These are phyloP conservation scores for Myochromella boudieri DNA, from an alignment of 768 basidiomycete genomes.

Conservation along the genomic window DNA sequence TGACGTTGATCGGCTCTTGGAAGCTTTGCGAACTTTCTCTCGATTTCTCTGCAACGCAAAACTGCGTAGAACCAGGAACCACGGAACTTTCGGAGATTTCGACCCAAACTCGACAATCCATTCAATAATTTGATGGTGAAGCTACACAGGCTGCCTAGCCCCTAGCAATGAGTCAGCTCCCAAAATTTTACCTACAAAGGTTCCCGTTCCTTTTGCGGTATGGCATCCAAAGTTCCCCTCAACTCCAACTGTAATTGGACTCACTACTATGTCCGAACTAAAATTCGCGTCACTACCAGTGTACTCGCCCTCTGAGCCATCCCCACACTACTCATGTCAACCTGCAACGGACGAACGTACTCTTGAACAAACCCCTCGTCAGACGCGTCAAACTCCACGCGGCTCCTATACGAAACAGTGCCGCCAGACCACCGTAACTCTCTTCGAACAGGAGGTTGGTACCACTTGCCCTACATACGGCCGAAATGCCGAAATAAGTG, in stretches of 20 bases:
- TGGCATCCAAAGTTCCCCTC: no score
- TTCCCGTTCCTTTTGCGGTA: no score
- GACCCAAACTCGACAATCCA: background rate
- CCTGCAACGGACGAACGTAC: conserved; percentile 51
- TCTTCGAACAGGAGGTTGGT: conserved; percentile 46
- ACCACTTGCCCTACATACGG: conserved; percentile 42
- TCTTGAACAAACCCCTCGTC: conserved; percentile 47
- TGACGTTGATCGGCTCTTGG: background rate
- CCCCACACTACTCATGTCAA: conserved; percentile 58
- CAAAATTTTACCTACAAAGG: no score
- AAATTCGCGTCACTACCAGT: conserved; percentile 33
- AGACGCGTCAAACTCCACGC: conserved; percentile 26
- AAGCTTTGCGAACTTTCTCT: no score
- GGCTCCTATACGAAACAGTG: conserved; percentile 40
- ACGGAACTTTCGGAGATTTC: conserved; percentile 3
- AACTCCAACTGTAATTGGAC: no score
- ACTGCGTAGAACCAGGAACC: conserved; percentile 1
- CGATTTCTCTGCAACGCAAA: no score
- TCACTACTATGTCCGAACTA: conserved; percentile 6
- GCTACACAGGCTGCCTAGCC: conserved; percentile 1
- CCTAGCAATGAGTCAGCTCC: conserved; percentile 6
- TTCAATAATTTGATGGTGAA: background rate
- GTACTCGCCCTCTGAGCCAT: conserved; percentile 54
- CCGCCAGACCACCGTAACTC: conserved; percentile 38
- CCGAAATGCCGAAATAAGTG: conserved; percentile 38